phyloP scores from a whole-genome alignment of 768 basidiomycete species.

The Strobilomyces confusus region DNA sequence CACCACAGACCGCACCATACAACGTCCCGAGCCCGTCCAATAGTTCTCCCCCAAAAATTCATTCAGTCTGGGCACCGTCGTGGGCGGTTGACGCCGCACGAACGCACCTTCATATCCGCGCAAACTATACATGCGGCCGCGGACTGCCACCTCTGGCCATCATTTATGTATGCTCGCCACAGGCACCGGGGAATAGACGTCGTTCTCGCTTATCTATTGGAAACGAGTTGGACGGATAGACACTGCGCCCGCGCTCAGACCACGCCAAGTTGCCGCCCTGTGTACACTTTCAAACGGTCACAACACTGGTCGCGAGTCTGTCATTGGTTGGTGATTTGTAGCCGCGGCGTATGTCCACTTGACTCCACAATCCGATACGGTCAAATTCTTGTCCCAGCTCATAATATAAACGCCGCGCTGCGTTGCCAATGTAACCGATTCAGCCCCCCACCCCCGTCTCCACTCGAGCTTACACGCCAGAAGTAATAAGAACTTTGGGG shows the following conservation, averaged over 20 bases:
- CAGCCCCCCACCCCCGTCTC: neutral
- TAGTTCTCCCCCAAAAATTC: conserved; percentile 1
- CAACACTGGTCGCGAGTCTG: neutral
- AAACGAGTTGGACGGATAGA: conserved; percentile 15
- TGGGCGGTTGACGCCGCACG: conserved; percentile 13
- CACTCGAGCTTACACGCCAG: neutral
- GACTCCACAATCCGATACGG: neutral
- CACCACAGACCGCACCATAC: neutral
- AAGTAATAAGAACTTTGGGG: neutral
- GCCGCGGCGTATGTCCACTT: neutral
- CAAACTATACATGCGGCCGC: conserved; percentile 19
- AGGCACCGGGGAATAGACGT: conserved; percentile 27
- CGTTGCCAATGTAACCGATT: neutral
- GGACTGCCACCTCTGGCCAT: conserved; percentile 21
- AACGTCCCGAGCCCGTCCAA: neutral
- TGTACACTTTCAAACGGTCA: neutral
- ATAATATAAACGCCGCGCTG: neutral
- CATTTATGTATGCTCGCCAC: conserved; percentile 25
- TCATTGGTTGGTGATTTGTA: neutral
- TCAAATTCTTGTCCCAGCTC: neutral
- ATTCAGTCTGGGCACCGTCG: neutral
- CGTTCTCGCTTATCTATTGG: conserved; percentile 22
- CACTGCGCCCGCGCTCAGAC: neutral
- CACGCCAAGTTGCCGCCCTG: no score
- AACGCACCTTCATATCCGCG: conserved; percentile 31